Conservation (phyloP, 1,284 basidiomycete genomes). For the Leccinum subspadiceum region DNA sequence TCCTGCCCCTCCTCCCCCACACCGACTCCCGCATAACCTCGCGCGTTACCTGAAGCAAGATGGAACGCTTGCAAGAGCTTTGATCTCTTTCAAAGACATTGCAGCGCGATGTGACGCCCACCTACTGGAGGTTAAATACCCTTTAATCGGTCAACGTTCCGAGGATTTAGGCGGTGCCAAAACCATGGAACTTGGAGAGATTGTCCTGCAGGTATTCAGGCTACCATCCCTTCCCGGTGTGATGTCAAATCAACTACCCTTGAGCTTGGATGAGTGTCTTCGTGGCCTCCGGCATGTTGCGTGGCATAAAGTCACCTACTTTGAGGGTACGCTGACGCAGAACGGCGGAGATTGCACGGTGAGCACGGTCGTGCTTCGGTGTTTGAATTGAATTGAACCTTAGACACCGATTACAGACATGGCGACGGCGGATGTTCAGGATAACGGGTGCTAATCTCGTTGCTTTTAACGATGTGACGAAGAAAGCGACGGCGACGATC, state of each 20-base stretch:
- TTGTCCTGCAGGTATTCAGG: constrained; percentile 86
- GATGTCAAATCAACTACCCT: constrained; percentile 75
- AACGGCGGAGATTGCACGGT: constrained; percentile 93
- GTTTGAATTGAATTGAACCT: background rate
- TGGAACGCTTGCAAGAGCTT: constrained; percentile 76
- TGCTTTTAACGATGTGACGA: constrained; percentile 93
- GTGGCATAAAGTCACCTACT: constrained; percentile 92
- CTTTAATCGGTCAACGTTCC: constrained; percentile 74
- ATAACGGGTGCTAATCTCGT: constrained; percentile 86
- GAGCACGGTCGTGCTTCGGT: constrained; percentile 29
- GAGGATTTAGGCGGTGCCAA: constrained; percentile 56
- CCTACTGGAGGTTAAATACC: constrained; percentile 81
- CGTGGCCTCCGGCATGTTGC: constrained; percentile 84
- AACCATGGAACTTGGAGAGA: constrained; percentile 70
- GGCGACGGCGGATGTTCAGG: constrained; percentile 84
- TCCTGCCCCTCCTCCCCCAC: constrained; percentile 33
- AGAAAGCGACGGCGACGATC: constrained; percentile 86
- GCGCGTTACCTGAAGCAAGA: constrained; percentile 82
- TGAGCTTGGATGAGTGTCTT: constrained; percentile 89
- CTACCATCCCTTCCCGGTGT: constrained; percentile 85
- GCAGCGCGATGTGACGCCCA: constrained; percentile 77
- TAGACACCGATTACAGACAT: constrained; percentile 53
- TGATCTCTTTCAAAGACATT: constrained; percentile 85
- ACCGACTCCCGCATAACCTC: constrained; percentile 62
- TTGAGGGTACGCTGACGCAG: constrained; percentile 93